phyloP scores from a whole-genome alignment of 2,329 filamentous ascomycete species.

The Volutella citrinella region DNA sequence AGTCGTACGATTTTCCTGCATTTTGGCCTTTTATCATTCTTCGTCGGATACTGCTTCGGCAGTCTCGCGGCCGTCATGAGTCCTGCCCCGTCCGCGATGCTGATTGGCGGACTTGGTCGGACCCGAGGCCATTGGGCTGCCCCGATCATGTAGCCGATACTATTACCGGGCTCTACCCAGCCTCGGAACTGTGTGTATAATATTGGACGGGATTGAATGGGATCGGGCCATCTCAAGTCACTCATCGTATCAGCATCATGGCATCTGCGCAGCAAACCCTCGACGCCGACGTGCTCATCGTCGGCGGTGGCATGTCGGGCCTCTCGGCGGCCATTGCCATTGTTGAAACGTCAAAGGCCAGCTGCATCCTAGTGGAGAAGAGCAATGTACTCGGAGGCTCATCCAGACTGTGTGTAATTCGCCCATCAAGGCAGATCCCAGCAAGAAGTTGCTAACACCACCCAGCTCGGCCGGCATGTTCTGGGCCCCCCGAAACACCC shows the following conservation, averaged over 20 bases:
- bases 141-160: too few species aligned
- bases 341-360: conserved; percentile 1
- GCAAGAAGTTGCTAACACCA: not conserved
- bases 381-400: conserved; percentile 9
- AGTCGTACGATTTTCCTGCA: conserved; percentile 7
- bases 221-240: too few species aligned
- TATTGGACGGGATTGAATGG: too few species aligned
- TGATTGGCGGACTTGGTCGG: conserved; percentile 12
- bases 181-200: too few species aligned
- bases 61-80: too few species aligned
- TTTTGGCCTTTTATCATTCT: too few species aligned
- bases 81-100: too few species aligned
- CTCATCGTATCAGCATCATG: too few species aligned
- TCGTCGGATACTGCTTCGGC: too few species aligned
- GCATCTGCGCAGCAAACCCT: conserved; percentile 2
- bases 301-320: conserved; percentile 13
- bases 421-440: not conserved
- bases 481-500: conserved; percentile 8
- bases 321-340: conserved; percentile 10
- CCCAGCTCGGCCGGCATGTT: conserved; percentile 13
- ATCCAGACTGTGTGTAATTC: conserved; percentile 5
- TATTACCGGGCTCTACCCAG: too few species aligned
- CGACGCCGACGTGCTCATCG: conserved; percentile 12
- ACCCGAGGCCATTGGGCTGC: too few species aligned
- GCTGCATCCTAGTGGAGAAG: conserved; percentile 10